Conservation (phyloP, 2,329 filamentous ascomycete species). For the Colletotrichum gloeosporioides region DNA sequence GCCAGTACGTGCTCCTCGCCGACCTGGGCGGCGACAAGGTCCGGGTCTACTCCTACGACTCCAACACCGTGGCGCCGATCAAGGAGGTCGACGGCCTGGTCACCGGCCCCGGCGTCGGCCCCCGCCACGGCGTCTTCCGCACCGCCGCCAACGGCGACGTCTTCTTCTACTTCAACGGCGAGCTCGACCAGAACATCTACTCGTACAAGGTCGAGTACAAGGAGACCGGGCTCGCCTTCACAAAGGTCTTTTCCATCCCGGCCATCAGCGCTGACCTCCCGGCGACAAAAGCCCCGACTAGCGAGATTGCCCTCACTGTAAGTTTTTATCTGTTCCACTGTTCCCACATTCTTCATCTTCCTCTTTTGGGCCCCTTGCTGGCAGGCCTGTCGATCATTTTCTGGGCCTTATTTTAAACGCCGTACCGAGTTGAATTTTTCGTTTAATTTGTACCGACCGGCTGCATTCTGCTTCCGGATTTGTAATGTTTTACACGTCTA, state of each 20-base stretch:
- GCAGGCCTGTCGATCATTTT: not conserved
- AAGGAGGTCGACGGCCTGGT: slow-evolving; percentile 18
- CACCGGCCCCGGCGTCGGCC: slow-evolving; percentile 20
- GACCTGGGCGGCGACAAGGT: slow-evolving; percentile 21
- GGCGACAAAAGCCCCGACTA: slow-evolving; percentile 21
- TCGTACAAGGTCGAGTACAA: slow-evolving; percentile 26
- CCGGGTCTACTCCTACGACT: slow-evolving; percentile 20
- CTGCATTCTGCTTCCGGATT: not conserved
- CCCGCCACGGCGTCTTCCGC: slow-evolving; percentile 25
- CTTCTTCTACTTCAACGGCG: slow-evolving; percentile 26
- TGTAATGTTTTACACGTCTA: not conserved
- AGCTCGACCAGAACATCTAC: slow-evolving; percentile 25
- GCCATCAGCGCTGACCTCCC: slow-evolving; percentile 19
- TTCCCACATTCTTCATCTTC: not conserved
- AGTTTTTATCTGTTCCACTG: not conserved
- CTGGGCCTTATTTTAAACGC: not conserved
- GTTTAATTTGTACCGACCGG: not conserved
- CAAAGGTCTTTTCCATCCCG: slow-evolving; percentile 23
- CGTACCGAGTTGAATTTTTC: not conserved
- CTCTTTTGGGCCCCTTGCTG: not conserved
- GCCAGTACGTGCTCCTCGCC: slow-evolving; percentile 15
- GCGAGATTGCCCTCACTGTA: slow-evolving; percentile 25
- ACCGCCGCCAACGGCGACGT: slow-evolving; percentile 18
- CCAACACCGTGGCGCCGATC: slow-evolving; percentile 19
- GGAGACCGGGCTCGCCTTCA: slow-evolving; percentile 22